Evolutionary conservation across 2,329 filamentous ascomycete genomes (phyloP).

Genomic region (Thelonectria discophora): DNA sequence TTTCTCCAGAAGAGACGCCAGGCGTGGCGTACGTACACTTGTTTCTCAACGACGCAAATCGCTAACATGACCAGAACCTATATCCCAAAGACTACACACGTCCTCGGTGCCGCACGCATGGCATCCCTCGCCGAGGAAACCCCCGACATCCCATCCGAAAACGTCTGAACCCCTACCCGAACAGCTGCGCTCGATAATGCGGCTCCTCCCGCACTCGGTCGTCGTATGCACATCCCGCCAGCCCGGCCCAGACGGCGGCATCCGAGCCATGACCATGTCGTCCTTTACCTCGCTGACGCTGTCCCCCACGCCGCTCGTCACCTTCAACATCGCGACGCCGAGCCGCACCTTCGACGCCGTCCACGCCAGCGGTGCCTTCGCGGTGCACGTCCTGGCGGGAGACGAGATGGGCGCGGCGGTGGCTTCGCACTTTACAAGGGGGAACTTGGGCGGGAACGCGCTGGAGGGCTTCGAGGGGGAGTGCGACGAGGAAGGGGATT

Average conservation of each 20-base stretch:
- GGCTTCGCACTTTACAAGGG: conserved; percentile 61
- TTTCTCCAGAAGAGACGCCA: conserved; percentile 5
- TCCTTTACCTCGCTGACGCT: conserved; percentile 66
- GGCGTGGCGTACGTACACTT: conserved; percentile 26
- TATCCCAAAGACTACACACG: conserved; percentile 28
- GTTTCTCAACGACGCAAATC: not conserved
- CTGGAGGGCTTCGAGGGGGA: conserved; percentile 49
- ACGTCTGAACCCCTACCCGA: conserved; percentile 50
- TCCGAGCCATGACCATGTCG: conserved; percentile 67
- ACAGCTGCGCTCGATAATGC: conserved; percentile 62
- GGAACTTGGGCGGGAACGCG: conserved; percentile 53
- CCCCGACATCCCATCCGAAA: conserved; percentile 49
- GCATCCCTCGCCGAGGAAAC: conserved; percentile 43
- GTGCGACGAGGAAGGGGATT: conserved; percentile 29
- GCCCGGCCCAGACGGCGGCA: conserved; percentile 40
- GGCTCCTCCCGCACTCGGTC: conserved; percentile 62
- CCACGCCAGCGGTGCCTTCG: conserved; percentile 55
- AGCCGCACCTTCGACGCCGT: conserved; percentile 65
- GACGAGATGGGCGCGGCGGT: conserved; percentile 58
- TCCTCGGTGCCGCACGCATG: conserved; percentile 36
- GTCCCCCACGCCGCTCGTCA: conserved; percentile 60
- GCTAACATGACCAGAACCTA: conserved; percentile 29
- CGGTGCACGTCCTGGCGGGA: conserved; percentile 63
- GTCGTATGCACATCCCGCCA: conserved; percentile 63
- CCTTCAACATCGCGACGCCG: conserved; percentile 66